phyloP scores from a whole-genome alignment of 805 yeast genomes.

The Spencermartinsiella europaea region DNA sequence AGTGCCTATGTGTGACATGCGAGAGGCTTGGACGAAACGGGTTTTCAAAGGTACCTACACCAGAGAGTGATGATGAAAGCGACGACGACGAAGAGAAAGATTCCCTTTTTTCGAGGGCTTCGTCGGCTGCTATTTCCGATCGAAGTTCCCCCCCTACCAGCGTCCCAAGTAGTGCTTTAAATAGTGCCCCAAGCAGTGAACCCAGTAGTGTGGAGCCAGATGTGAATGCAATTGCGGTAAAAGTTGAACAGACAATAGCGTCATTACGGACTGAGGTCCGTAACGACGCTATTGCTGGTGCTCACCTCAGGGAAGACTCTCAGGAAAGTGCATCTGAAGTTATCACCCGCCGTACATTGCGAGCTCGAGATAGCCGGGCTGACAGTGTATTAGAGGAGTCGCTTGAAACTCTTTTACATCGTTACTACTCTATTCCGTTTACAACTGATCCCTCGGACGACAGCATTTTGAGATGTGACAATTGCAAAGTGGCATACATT shows the following conservation, averaged over 20 bases:
- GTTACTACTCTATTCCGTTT: slow-evolving; percentile 7
- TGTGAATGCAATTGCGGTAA: not conserved
- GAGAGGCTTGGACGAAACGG: slow-evolving; percentile 33
- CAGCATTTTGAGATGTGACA: slow-evolving; percentile 14
- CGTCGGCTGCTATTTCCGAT: slow-evolving; percentile 9
- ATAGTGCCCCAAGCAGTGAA: slow-evolving; percentile 10
- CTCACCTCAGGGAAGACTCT: no score
- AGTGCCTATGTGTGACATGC: slow-evolving; percentile 44
- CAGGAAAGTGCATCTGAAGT: not conserved
- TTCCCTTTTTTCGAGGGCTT: slow-evolving; percentile 1
- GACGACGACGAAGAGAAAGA: not conserved
- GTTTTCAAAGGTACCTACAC: slow-evolving; percentile 17
- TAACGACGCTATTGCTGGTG: no score
- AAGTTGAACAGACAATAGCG: not conserved
- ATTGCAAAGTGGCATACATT: slow-evolving; percentile 18
- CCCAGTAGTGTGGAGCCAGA: slow-evolving; percentile 18
- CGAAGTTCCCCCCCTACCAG: no score
- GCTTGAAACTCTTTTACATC: not conserved
- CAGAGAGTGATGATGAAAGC: not conserved
- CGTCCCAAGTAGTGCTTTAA: slow-evolving; percentile 4
- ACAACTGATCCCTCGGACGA: not conserved
- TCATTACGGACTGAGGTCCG: no score
- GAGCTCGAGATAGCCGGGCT: not conserved
- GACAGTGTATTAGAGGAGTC: not conserved
- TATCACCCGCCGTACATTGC: not conserved